Percentiles rank a stretch among this genome's conserved stretches.
phyloP scores from a whole-genome alignment of 2,329 filamentous ascomycete genomes.

The Trichophyton equinum region DNA sequence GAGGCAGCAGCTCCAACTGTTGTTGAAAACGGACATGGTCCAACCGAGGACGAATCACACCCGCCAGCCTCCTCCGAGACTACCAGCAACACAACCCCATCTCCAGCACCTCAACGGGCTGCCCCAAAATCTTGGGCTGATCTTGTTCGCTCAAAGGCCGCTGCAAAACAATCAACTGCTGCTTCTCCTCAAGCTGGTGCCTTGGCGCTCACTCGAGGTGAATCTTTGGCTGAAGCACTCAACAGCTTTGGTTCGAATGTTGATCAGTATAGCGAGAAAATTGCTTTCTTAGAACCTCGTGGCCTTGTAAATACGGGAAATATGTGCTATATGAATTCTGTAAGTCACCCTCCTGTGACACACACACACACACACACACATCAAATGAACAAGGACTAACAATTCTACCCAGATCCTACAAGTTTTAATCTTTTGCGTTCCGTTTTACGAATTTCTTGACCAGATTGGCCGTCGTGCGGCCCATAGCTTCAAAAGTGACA shows the following conservation, averaged over 20 bases:
- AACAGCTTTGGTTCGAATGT: constrained; percentile 56
- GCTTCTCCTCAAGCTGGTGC: constrained; percentile 20
- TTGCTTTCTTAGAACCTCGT: constrained; percentile 79
- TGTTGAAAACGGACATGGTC: constrained; percentile 1
- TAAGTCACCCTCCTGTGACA: constrained; percentile 39
- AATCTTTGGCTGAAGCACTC: constrained; percentile 65
- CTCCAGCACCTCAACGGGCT: constrained; percentile 31
- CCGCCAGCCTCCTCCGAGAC: not conserved
- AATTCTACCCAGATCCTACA: constrained; percentile 60
- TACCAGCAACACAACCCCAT: constrained; percentile 18
- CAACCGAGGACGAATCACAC: constrained; percentile 3
- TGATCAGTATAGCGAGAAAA: constrained; percentile 44
- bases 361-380: not conserved
- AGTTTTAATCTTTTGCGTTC: constrained; percentile 83
- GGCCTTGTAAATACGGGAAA: constrained; percentile 95
- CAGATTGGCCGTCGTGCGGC: constrained; percentile 70
- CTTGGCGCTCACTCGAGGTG: constrained; percentile 37
- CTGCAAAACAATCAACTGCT: constrained; percentile 21
- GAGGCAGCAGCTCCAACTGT: not conserved
- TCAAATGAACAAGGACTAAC: constrained; percentile 16
- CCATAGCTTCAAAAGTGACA: constrained; percentile 90
- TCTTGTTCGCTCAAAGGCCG: constrained; percentile 45
- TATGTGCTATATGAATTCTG: constrained; percentile 99
- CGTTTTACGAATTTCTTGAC: constrained; percentile 89
- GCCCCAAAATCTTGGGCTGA: constrained; percentile 58